phyloP scores from a whole-genome alignment of 2,329 filamentous ascomycete genomes.

The Fusarium heterosporum region DNA sequence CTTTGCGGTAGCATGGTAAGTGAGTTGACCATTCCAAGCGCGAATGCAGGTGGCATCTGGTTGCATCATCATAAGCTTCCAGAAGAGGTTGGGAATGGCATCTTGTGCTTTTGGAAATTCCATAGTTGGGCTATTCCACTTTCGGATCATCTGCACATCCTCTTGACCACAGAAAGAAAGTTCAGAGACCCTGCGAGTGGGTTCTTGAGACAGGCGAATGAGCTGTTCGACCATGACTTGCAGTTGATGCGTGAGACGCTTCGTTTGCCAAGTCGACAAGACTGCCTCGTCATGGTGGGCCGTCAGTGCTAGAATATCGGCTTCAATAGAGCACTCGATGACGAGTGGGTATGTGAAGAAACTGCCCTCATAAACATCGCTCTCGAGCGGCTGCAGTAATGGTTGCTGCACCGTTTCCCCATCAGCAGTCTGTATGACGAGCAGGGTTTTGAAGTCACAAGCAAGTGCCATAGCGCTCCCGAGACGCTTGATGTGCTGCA shows the following conservation, averaged over 20 bases:
- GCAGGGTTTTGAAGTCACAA: constrained; percentile 45
- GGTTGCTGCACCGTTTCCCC: not conserved
- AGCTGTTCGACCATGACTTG: constrained; percentile 32
- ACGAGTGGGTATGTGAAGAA: constrained; percentile 46
- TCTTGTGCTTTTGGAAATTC: not conserved
- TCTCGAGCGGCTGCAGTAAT: constrained; percentile 15
- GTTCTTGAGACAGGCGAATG: constrained; percentile 5
- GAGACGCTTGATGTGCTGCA: constrained; percentile 48
- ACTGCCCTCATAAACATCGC: constrained; percentile 2
- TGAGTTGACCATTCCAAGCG: constrained; percentile 41
- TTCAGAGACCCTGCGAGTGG: constrained; percentile 19
- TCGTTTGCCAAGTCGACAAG: constrained; percentile 28
- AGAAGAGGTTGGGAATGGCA: constrained; percentile 17
- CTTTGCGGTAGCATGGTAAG: constrained; percentile 16
- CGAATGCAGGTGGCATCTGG: constrained; percentile 5
- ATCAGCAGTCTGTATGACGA: constrained; percentile 46
- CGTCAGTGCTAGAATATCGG: constrained; percentile 6
- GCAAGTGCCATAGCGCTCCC: constrained; percentile 26
- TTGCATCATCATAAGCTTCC: not conserved
- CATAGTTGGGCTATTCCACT: constrained; percentile 10
- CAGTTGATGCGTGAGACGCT: constrained; percentile 34
- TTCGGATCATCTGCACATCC: constrained; percentile 25
- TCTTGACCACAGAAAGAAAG: constrained; percentile 18
- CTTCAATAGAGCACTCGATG: constrained; percentile 35
- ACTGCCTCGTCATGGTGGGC: constrained; percentile 26